Conservation (phyloP, 495 filamentous ascomycete species). For the Penicillium egyptiacum region DNA sequence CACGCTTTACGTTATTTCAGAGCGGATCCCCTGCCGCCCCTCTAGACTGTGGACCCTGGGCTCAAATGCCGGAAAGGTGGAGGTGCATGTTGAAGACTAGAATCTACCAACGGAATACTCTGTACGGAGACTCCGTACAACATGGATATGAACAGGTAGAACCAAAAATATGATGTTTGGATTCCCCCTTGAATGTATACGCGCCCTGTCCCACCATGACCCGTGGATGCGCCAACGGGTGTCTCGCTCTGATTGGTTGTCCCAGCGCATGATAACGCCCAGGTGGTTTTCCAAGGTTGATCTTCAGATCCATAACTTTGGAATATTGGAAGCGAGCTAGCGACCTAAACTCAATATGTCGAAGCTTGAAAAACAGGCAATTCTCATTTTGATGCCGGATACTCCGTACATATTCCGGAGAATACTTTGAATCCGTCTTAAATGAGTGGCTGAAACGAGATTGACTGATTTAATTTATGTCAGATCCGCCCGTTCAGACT, state of each 20-base stretch:
- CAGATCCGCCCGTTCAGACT: conserved; percentile 16
- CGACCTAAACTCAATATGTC: neutral
- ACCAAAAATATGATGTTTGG: neutral
- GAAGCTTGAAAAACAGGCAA: neutral
- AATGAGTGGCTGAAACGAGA: conserved; percentile 20
- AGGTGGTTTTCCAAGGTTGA: too few relatives aligned
- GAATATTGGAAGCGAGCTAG: too few relatives aligned
- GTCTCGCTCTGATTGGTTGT: neutral
- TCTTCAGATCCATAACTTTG: too few relatives aligned
- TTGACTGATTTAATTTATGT: conserved; percentile 17
- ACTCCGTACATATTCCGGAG: neutral
- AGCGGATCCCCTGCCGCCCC: neutral
- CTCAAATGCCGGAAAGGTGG: neutral
- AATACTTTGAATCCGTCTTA: neutral
- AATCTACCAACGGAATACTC: neutral
- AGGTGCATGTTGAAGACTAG: neutral
- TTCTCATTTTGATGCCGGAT: neutral
- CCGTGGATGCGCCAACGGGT: neutral
- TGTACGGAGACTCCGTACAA: neutral
- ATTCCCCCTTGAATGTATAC: neutral
- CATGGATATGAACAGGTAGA: neutral
- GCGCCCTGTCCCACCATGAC: neutral
- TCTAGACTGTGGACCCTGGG: neutral
- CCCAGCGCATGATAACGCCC: neutral
- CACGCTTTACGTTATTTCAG: neutral